A percentile compares a stretch with the other conserved stretches of the same genome.
Evolutionary conservation across 1,284 basidiomycete species (phyloP).

Genomic region (Ceratobasidium theobromae): DNA sequence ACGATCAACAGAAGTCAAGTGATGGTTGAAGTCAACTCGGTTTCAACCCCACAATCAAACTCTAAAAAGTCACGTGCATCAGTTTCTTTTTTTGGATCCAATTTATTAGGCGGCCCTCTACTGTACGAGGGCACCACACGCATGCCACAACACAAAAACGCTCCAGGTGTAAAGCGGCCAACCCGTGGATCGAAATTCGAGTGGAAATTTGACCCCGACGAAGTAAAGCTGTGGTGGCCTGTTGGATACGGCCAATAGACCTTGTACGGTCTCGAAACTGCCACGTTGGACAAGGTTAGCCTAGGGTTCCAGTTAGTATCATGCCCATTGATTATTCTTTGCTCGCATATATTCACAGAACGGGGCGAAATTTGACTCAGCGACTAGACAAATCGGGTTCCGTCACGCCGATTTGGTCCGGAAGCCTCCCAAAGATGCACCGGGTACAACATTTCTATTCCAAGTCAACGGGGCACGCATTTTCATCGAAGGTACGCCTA

Average conservation of each 20-base stretch:
- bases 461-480: conserved; percentile 52
- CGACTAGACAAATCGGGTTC: conserved; percentile 49
- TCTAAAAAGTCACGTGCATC: too few relatives aligned
- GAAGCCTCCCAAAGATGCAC: conserved; percentile 47
- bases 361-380: conserved; percentile 42
- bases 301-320: not conserved
- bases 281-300: conserved; percentile 43
- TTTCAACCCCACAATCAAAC: too few relatives aligned
- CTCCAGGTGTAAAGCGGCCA: too few relatives aligned
- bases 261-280: conserved; percentile 47
- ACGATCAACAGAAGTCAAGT: too few relatives aligned
- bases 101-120: too few relatives aligned
- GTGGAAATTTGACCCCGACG: conserved; percentile 30
- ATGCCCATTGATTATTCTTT: not conserved
- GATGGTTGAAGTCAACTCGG: too few relatives aligned
- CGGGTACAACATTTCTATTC: conserved; percentile 52
- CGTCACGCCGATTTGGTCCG: conserved; percentile 50
- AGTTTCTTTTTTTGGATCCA: too few relatives aligned
- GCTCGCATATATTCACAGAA: conserved; percentile 37
- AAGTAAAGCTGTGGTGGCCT: conserved; percentile 53
- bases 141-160: too few relatives aligned
- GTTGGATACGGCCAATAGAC: conserved; percentile 48
- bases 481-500: conserved; percentile 51
- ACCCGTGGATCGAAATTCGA: conserved; percentile 14
- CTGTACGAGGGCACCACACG: too few relatives aligned